A percentile compares a stretch with the other conserved stretches of the same genome.
Conservation (phyloP, 2,329 filamentous ascomycete species). For the Sarocladiaceae sp. region DNA sequence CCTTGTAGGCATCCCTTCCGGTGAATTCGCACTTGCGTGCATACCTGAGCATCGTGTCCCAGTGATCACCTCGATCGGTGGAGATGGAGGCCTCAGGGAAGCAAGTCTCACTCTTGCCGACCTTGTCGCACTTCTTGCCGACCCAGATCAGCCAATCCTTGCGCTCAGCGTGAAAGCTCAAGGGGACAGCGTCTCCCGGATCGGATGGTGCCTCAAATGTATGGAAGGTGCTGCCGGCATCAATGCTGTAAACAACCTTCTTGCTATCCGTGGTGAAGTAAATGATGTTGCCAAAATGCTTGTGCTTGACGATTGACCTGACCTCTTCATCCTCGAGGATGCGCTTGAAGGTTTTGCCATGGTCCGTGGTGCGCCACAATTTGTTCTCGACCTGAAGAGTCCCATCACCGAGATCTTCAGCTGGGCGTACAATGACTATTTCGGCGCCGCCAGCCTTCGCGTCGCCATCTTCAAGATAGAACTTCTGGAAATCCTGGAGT, state of each 20-base stretch:
- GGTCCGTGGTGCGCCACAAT: constrained; percentile 72
- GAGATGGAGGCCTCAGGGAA: constrained; percentile 70
- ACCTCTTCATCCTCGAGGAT: constrained; percentile 66
- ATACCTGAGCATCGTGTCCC: constrained; percentile 68
- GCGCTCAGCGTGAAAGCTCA: constrained; percentile 77
- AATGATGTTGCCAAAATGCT: constrained; percentile 74
- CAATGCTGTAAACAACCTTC: constrained; percentile 69
- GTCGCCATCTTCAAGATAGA: constrained; percentile 75
- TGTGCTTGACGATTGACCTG: constrained; percentile 66
- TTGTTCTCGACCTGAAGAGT: constrained; percentile 37
- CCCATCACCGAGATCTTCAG: constrained; percentile 24
- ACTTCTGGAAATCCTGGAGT: constrained; percentile 44
- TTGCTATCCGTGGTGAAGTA: constrained; percentile 72
- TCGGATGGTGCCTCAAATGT: constrained; percentile 64
- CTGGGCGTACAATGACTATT: constrained; percentile 54
- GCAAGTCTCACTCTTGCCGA: constrained; percentile 49
- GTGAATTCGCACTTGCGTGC: constrained; percentile 85
- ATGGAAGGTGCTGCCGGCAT: constrained; percentile 69
- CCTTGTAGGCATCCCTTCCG: constrained; percentile 51
- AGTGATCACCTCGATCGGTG: constrained; percentile 71
- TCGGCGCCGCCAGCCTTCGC: constrained; percentile 62
- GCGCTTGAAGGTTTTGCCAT: constrained; percentile 78
- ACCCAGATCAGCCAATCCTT: constrained; percentile 92
- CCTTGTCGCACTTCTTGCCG: constrained; percentile 61
- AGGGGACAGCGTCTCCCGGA: constrained; percentile 34